phyloP scores from a whole-genome alignment of 768 basidiomycete genomes.

The Lactarius deliciosus region DNA sequence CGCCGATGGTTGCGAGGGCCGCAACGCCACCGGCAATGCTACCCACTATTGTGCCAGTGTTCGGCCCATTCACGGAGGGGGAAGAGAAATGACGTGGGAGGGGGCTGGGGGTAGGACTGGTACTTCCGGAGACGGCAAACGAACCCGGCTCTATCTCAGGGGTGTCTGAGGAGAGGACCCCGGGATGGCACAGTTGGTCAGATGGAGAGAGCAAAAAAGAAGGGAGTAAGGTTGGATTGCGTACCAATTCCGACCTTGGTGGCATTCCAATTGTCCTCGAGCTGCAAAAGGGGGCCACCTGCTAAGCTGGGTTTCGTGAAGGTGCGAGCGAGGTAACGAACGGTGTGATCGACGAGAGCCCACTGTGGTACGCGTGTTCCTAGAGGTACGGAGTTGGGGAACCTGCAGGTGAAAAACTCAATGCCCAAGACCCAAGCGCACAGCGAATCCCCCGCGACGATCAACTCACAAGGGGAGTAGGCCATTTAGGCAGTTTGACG shows the following conservation, averaged over 20 bases:
- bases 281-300: background rate
- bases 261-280: background rate
- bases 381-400: slow-evolving; percentile 1
- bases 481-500: background rate
- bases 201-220: background rate
- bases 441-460: too few species aligned
- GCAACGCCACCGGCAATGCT: slow-evolving; percentile 7
- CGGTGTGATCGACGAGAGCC: slow-evolving; percentile 1
- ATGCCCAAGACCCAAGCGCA: background rate
- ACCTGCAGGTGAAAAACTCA: background rate
- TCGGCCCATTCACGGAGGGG: background rate
- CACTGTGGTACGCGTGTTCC: slow-evolving; percentile 5
- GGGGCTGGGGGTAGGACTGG: background rate
- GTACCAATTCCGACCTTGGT: background rate
- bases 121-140: background rate
- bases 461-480: slow-evolving; percentile 4
- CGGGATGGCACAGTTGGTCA: background rate
- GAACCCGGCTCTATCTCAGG: background rate
- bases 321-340: background rate
- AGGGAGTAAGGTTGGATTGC: background rate
- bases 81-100: background rate
- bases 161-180: background rate
- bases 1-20: background rate
- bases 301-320: background rate
- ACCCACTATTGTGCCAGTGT: background rate